Evolutionary conservation across 768 basidiomycete species (phyloP), one percentile per base, ranked within the genome.

Genomic region (Daedaleopsis sinensis): DNA sequence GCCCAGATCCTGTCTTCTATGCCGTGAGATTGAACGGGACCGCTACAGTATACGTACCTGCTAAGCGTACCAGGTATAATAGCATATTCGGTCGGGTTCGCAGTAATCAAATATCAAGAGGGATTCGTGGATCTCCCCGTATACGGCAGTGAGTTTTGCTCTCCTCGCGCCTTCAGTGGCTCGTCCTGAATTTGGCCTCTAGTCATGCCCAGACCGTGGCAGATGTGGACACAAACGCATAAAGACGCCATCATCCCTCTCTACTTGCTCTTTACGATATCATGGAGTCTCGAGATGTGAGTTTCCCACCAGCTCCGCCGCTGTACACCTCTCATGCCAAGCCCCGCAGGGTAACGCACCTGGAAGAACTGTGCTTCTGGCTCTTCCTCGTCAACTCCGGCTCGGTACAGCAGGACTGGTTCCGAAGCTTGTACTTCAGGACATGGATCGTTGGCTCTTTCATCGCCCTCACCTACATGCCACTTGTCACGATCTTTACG

Each of bases 301-400:
- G 87, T 64, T 23, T 21, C 39, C 1, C 27, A 4, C 57, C 1
- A 19, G 11, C 35, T 36, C 11, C 18, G 21, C 15, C 46, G 11
- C 19, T 9, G 24, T 7, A 16, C 13, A 10, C 19, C 27, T 47
- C 46, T 49, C 5, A 24, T 18, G 23, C 27, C 38, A 9, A 11
- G 49, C 32, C 15, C 44, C 24, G 27, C 61, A 93, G 90, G 79
- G 82, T 91, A 8, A 88, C 89, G 0, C 91, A 93, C 73, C 72
- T 92, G 66, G 90, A 93, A 85, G 92, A 94, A 67, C 79, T 94
- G 0, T 94, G 90, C 67, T 94, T 94, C 71, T 94, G 93, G 92
- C 75, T 93, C 13, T 94, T 91, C 76, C 82, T 94, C 39, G 78
- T 93, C 52, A 89, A 89, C 58, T 78, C 88, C 0, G 78, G 82